Evolutionary conservation across 129 eudicot genomes (phyloP), one percentile per base, ranked within the genome.

Genomic region (Flaveria ramosissima): DNA sequence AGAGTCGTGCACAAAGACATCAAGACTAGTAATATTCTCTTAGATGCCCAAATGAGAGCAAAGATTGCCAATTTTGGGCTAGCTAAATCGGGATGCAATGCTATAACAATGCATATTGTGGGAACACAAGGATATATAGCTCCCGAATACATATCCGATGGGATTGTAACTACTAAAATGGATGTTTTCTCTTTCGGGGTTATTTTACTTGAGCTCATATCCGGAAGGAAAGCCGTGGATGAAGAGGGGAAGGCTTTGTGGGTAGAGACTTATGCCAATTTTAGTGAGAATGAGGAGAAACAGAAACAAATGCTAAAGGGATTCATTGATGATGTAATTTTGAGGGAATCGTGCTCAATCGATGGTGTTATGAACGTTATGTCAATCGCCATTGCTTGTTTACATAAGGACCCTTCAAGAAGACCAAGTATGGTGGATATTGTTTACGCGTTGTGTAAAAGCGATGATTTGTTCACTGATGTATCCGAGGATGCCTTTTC

Each of bases 31-130:
- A 94, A 94, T 67, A 94, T 94, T 79, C 90, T 94, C 80, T 66
- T 94, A 64, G 98, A 94, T 74, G 41, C 83, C 23, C 83, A 84
- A 78, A 89, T 91, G 96, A 71, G 98, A 71, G 98, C 97, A 73
- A 94, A 91, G 68, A 89, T 94, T 53, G 98, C 98, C 41, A 94
- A 91, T 74, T 94, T 94, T 3, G 98, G 98, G 76, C 88, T 94
- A n/a, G 98, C 97, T 10, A 91, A 87, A 79, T 91, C 97, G 0
- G 98, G 98, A 46, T 89, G 96, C 92, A 91, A 94, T 53, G 98
- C 98, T 63, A 94, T 94, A 66, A 94, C 98, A 39, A 89, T 83
- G 93, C 98, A 94, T 88, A 91, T 94, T 51, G 96, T 91, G 7
- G 98, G 97, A 11, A 91, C 98, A 24, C 96, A 87, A 73, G 97